Base-by-base conservation (phyloP, 352 stramenopile genomes). In the Globisporangium cederbergense region DNA sequence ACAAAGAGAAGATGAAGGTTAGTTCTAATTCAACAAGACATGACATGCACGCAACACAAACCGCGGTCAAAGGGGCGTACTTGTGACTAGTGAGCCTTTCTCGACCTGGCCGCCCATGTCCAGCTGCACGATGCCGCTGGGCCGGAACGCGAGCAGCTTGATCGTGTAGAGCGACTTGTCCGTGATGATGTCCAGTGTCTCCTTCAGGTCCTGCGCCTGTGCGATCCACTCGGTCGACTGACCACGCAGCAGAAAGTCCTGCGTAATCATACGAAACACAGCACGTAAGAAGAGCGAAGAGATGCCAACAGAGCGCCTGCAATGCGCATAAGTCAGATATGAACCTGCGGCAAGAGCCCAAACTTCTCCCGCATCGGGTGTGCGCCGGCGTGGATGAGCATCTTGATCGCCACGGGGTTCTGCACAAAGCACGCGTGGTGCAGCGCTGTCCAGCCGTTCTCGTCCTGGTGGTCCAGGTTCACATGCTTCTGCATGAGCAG, bases 101-200 rank as follows among this genome's bases (percentile, higher is more conserved):
- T 95, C 84, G 16, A 95, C 83, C 45, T 95, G 86, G 34, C 79
- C 80, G 34, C 86, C 86, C 73, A 95, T 83, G 67, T 93, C 81
- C 25, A 95, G 66, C 62, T 95, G 83, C 13, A 92, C 82, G 56
- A 95, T 91, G 1, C 86, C 86, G 55, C 84, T 93, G 14, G 86
- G 84, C 56, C 86, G 83, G 60, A 95, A 91, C 14, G 84, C 82
- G 38, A 95, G 66, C 38, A 93, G 54, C 47, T 88, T 88, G 60
- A 95, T 93, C 18, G 74, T 63, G 52, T 93, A 95, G 1, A 50
- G 52, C 28, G 74, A 85, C 42, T 81, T 86, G 10, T 83, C 70
- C 13, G 82, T 90, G 61, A 92, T 74, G 38, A 84, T 68, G 58
- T 91, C 78, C 16, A 95, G 71, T 36, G 81, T 63, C 7, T 90